phyloP scores from a whole-genome alignment of 345 rosid genomes.

The Rhizophora mangle region DNA sequence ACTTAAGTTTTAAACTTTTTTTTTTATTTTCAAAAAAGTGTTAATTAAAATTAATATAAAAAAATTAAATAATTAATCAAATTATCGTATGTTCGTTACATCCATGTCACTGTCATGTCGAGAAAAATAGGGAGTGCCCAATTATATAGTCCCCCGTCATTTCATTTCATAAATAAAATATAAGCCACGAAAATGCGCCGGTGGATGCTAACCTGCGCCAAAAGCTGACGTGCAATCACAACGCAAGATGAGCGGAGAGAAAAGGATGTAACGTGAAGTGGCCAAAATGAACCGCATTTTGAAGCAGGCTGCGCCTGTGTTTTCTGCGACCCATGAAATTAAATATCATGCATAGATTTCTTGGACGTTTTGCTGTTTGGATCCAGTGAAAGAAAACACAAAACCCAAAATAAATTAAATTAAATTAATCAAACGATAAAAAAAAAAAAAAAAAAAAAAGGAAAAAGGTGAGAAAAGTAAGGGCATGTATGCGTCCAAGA shows the following conservation, averaged over 20 bases:
- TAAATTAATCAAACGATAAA: neutral
- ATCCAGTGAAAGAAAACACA: neutral
- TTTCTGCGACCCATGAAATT: neutral
- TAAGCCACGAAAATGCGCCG: neutral
- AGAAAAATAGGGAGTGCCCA: too few species aligned
- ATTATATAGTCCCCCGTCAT: too few species aligned
- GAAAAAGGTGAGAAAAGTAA: neutral
- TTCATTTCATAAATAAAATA: too few species aligned
- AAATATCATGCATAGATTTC: neutral
- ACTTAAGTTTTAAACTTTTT: too few species aligned
- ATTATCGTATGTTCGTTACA: too few species aligned
- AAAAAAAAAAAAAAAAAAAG: neutral
- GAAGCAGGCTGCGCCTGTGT: neutral
- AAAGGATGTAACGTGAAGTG: neutral
- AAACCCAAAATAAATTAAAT: too few species aligned
- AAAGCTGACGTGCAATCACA: neutral
- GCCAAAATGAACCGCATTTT: slow-evolving; percentile 21
- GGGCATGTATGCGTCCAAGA: neutral
- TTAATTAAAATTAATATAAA: too few species aligned
- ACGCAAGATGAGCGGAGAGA: slow-evolving; percentile 3
- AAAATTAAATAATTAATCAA: too few species aligned
- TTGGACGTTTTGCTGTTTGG: slow-evolving; percentile 21
- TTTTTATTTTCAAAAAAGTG: too few species aligned
- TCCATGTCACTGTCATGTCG: too few species aligned
- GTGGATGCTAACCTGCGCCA: slow-evolving; percentile 1